Evolutionary conservation across 1,284 basidiomycete species (phyloP).

Genomic region (Stygiomarasmius scandens): DNA sequence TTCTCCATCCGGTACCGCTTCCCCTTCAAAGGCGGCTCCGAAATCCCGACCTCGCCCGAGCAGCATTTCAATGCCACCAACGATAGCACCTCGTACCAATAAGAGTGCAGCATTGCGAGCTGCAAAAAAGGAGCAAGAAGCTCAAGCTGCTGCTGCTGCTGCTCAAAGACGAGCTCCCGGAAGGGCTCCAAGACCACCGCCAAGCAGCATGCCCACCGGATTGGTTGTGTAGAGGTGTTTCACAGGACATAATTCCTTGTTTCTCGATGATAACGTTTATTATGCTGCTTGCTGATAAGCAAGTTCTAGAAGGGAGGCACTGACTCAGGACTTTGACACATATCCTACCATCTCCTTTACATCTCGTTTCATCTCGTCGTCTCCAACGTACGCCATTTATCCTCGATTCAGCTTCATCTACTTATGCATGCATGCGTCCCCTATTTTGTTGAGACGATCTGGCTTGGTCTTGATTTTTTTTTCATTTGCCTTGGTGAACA

Average conservation of each 20-base stretch:
- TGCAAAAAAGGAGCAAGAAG: slow-evolving; percentile 62
- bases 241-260: too few species aligned
- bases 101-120: slow-evolving; percentile 72
- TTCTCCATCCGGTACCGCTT: slow-evolving; percentile 11
- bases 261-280: background rate
- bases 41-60: slow-evolving; percentile 49
- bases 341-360: too few species aligned
- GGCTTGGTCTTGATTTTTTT: background rate
- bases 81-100: slow-evolving; percentile 70
- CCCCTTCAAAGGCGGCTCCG: slow-evolving; percentile 2
- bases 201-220: slow-evolving; percentile 16
- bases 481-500: background rate
- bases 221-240: slow-evolving; percentile 4
- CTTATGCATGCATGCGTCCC: background rate
- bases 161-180: slow-evolving; percentile 26
- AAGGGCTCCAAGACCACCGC: slow-evolving; percentile 25
- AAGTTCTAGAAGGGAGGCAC: too few species aligned
- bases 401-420: too few species aligned
- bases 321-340: too few species aligned
- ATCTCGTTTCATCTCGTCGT: background rate
- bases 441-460: background rate
- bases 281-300: too few species aligned
- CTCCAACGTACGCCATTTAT: background rate
- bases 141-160: slow-evolving; percentile 40
- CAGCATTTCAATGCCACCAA: slow-evolving; percentile 53